These are phyloP conservation scores for Clonostachys rosea DNA, from an alignment of 2,329 filamentous ascomycete species.

Conservation along the genomic window DNA sequence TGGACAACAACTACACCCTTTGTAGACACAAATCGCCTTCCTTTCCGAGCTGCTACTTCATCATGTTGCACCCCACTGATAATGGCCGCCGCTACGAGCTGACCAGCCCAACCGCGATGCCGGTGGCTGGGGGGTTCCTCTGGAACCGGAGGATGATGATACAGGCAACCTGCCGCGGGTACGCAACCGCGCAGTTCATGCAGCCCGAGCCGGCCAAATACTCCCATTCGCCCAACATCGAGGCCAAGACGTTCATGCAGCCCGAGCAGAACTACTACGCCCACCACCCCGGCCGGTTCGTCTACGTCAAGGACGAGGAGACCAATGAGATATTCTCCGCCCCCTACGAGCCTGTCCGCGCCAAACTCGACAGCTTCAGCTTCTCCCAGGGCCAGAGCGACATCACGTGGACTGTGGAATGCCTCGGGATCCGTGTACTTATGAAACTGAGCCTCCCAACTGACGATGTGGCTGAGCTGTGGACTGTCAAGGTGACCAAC, in stretches of 20 bases:
- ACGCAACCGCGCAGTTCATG: constrained; percentile 55
- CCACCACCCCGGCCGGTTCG: constrained; percentile 54
- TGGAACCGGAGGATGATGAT: constrained; percentile 62
- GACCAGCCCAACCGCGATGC: constrained; percentile 48
- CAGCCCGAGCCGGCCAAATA: constrained; percentile 57
- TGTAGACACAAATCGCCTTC: no score
- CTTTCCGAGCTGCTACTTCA: neutral
- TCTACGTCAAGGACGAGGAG: constrained; percentile 54
- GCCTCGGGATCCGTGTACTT: constrained; percentile 43
- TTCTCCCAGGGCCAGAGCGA: constrained; percentile 52
- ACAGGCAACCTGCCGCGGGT: constrained; percentile 53
- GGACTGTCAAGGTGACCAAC: constrained; percentile 48
- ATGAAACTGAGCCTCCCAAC: constrained; percentile 47
- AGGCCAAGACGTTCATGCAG: constrained; percentile 57
- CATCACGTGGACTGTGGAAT: constrained; percentile 47
- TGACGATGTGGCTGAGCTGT: constrained; percentile 50
- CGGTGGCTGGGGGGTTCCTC: constrained; percentile 49
- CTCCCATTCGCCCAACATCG: constrained; percentile 51
- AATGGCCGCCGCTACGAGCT: constrained; percentile 51
- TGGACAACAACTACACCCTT: no score
- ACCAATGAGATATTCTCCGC: constrained; percentile 45
- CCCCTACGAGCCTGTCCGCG: constrained; percentile 49
- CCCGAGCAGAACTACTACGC: constrained; percentile 55
- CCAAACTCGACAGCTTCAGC: constrained; percentile 37
- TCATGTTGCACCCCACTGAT: neutral